phyloP scores from a whole-genome alignment of 768 basidiomycete genomes.

The Mycena albidolilacea region DNA sequence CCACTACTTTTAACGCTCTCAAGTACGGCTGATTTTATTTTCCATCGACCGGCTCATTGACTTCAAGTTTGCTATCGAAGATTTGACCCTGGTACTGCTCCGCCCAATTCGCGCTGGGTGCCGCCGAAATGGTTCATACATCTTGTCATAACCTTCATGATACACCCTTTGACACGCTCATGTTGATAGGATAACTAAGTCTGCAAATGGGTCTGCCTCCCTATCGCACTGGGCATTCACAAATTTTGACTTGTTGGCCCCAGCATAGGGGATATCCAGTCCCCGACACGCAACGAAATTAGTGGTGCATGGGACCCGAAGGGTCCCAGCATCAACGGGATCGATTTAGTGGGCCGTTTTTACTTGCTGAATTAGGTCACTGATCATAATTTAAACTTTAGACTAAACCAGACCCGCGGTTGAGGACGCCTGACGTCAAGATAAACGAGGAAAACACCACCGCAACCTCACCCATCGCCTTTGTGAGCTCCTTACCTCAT shows the following conservation, averaged over 20 bases:
- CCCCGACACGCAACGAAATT: conserved; percentile 25
- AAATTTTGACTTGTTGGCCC: too few species aligned
- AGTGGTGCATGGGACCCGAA: conserved; percentile 29
- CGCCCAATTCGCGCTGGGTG: conserved; percentile 35
- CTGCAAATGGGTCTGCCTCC: conserved; percentile 5
- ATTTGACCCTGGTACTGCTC: conserved; percentile 31
- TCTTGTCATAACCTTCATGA: too few species aligned
- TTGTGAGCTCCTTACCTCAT: conserved; percentile 6
- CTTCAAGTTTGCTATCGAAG: background rate
- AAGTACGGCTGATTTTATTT: background rate
- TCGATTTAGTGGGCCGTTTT: conserved; percentile 24
- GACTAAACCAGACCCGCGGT: conserved; percentile 38
- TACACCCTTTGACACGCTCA: background rate
- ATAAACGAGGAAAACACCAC: conserved; percentile 13
- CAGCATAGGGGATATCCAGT: background rate
- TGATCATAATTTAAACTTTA: conserved; percentile 4
- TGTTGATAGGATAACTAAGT: conserved; percentile 21
- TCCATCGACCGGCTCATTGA: background rate
- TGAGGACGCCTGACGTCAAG: conserved; percentile 17
- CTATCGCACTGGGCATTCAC: too few species aligned
- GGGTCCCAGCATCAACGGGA: conserved; percentile 22
- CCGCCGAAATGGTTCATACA: conserved; percentile 34
- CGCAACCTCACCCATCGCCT: conserved; percentile 18
- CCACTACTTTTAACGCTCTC: background rate
- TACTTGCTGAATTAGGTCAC: background rate